A percentile compares a stretch with the other conserved stretches of the same genome.
Evolutionary conservation across 2,329 filamentous ascomycete genomes (phyloP).

Genomic region (Emergomyces orientalis): DNA sequence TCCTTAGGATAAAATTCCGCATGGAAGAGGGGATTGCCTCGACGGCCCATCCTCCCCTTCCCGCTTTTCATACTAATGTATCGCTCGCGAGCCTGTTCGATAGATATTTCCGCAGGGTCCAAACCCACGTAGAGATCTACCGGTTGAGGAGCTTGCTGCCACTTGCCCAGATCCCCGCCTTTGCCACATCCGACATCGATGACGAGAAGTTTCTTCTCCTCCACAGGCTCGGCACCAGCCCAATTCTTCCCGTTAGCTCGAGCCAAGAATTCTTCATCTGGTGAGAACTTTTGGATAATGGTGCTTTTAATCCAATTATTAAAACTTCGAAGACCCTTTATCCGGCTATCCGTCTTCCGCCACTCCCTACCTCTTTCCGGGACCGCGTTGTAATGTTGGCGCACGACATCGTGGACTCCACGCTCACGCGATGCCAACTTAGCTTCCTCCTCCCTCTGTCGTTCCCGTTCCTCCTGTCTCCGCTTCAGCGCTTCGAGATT

Average conservation of each 20-base stretch:
- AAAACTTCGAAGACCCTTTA: slow-evolving; percentile 87
- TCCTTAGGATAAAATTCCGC: slow-evolving; percentile 85
- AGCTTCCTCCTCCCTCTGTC: slow-evolving; percentile 32
- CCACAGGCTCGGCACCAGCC: slow-evolving; percentile 26
- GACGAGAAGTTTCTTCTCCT: slow-evolving; percentile 58
- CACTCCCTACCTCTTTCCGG: slow-evolving; percentile 89
- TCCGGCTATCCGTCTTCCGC: slow-evolving; percentile 86
- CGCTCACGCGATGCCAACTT: slow-evolving; percentile 34
- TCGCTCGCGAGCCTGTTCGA: slow-evolving; percentile 79
- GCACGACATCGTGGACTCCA: slow-evolving; percentile 74
- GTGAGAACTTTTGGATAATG: slow-evolving; percentile 92
- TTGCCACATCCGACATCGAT: slow-evolving; percentile 96
- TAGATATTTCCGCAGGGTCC: slow-evolving; percentile 85
- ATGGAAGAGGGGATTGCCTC: slow-evolving; percentile 59
- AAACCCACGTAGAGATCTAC: slow-evolving; percentile 91
- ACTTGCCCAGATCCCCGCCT: slow-evolving; percentile 89
- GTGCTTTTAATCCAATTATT: slow-evolving; percentile 99
- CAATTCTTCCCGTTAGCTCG: slow-evolving; percentile 38
- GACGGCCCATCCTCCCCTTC: slow-evolving; percentile 37
- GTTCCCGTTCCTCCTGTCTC: slow-evolving; percentile 37
- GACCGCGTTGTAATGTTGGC: slow-evolving; percentile 91
- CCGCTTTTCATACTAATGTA: slow-evolving; percentile 62
- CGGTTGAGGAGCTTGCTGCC: slow-evolving; percentile 84
- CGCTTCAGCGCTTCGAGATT: slow-evolving; percentile 33
- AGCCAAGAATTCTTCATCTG: slow-evolving; percentile 62